phyloP scores from a whole-genome alignment of 1,284 basidiomycete species.

The Polyporus tsugae region DNA sequence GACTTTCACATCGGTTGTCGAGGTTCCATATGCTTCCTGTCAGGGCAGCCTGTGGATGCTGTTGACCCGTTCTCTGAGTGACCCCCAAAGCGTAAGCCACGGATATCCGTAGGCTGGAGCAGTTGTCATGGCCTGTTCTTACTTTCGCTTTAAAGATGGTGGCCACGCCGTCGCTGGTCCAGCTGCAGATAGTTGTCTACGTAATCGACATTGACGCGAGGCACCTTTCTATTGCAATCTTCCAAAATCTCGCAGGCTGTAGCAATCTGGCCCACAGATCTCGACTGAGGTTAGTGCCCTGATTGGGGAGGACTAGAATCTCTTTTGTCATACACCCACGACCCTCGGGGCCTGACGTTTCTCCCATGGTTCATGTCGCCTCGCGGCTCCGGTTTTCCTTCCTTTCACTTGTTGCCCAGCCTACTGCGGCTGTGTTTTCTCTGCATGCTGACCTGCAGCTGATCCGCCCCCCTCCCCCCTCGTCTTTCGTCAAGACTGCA shows the following conservation, averaged over 20 bases:
- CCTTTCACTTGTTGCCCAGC: not conserved
- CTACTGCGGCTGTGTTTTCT: not conserved
- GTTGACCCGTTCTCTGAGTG: not conserved
- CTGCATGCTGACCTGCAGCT: not conserved
- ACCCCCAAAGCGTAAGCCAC: not conserved
- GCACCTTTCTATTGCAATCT: not conserved
- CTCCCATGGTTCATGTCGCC: constrained; percentile 1
- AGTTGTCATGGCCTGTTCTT: not conserved
- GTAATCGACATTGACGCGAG: not conserved
- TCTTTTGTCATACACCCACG: not conserved
- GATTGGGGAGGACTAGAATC: constrained; percentile 1
- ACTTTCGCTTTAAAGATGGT: not conserved
- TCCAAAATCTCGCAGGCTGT: not conserved
- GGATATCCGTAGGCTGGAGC: not conserved
- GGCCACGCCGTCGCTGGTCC: not conserved
- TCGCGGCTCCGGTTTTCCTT: not conserved
- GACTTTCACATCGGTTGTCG: constrained; percentile 1
- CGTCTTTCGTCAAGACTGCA: not conserved
- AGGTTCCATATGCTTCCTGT: not conserved
- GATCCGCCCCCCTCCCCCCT: not conserved
- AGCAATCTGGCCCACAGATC: not conserved
- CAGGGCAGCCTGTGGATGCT: not conserved
- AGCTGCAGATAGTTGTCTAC: not conserved
- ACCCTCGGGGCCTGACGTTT: not conserved
- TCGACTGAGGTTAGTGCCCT: not conserved